Evolutionary conservation across 2,329 filamentous ascomycete genomes (phyloP), one percentile per base, ranked within the genome.

Genomic region (Aspergillus unguis): DNA sequence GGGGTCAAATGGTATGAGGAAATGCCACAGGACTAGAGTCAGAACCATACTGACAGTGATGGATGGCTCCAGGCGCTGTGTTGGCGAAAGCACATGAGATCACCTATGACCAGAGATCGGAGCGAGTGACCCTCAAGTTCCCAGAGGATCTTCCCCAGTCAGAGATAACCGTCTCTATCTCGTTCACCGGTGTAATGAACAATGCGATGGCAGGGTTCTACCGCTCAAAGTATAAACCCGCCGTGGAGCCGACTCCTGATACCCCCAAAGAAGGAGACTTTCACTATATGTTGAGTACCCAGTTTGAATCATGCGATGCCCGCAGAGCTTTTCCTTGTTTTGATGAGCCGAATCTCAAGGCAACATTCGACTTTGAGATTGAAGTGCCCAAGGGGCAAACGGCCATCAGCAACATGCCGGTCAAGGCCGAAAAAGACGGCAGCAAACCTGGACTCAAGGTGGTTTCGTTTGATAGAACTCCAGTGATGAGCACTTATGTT

Each of bases 241-340:
- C 82, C 49, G 84, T 81, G 36, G 77, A 87, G 32, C 83, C 91
- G 5, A 82, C 88, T 44, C 77, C 85, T 38, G 91, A 89, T 9
- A 91, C 95, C 1, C 88, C 91, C 28, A 87, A 80, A 66, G 90
- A 85, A 53, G 79, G 76, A 44, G 81, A 85, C 50, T 77, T 81
- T 62, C 77, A 85, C 67, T 84, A 76, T 62, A 92, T 92, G 88
- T 79, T 96, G 72, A 95, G 90, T 77, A 99, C 94, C 44, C 94
- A 99, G 71, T 99, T 99, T 68, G 94, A 99, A 78, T 87, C 92
- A 42, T 96, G 91, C 66, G 94, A 99, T 74, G 94, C 94, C 56
- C 87, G 94, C 59, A 83, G 92, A 61, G 92, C 94, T 6, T 96
- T 99, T 75, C 94, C 94, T 44, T 99, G 94, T 77, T 97, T 97